Evolutionary conservation across 2,329 filamentous ascomycete genomes (phyloP).

Genomic region (Pseudogymnoascus sp.): DNA sequence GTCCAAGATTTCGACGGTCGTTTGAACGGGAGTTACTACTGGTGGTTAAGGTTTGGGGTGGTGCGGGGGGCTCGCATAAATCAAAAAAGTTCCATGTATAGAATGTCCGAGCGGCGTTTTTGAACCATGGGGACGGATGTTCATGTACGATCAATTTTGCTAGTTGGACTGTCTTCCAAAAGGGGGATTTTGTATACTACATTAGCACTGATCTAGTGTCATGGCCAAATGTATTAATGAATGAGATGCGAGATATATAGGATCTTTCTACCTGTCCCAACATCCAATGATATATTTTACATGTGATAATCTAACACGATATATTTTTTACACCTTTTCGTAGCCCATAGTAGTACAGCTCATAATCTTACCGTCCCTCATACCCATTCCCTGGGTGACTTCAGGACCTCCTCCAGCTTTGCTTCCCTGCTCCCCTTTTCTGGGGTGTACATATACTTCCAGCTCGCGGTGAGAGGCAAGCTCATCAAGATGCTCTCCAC

Average conservation of each 20-base stretch:
- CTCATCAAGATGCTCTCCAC: conserved; percentile 98
- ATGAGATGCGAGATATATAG: not conserved
- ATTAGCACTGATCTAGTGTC: conserved; percentile 8
- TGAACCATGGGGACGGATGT: conserved; percentile 6
- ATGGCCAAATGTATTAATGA: conserved; percentile 9
- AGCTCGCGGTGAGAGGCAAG: conserved; percentile 81
- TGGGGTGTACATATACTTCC: conserved; percentile 92
- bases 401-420: conserved; percentile 65
- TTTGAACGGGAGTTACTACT: conserved; percentile 13
- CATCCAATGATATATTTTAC: not conserved
- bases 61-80: conserved; percentile 22
- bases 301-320: conserved; percentile 6
- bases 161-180: not conserved
- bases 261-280: not conserved
- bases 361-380: conserved; percentile 26
- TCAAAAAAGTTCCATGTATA: conserved; percentile 11
- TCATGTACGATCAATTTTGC: conserved; percentile 6
- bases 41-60: conserved; percentile 9
- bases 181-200: conserved; percentile 6
- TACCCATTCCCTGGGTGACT: conserved; percentile 59
- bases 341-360: conserved; percentile 3
- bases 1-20: conserved; percentile 24
- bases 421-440: conserved; percentile 69
- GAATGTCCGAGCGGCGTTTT: conserved; percentile 6
- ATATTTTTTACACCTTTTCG: not conserved